These are phyloP conservation scores for Houttuynia cordata DNA, from an alignment of 164 flowering plant species.

Conservation along the genomic window DNA sequence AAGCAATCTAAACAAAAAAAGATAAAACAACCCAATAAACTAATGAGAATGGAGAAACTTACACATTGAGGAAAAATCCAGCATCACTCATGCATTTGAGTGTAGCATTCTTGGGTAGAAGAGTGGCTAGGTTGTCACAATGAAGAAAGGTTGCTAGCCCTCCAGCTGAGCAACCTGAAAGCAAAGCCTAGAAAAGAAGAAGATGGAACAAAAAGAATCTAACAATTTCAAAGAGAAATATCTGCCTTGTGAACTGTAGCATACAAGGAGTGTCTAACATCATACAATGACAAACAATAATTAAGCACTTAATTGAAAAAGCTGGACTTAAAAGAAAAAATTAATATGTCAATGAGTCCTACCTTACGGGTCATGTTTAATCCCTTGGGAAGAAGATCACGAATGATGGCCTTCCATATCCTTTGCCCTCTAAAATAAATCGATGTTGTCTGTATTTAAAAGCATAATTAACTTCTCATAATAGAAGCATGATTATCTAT, in stretches of 20 bases:
- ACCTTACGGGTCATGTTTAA: slow-evolving; percentile 60
- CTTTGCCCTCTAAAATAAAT: slow-evolving; percentile 88
- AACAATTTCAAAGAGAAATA: too few species aligned
- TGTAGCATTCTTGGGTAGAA: slow-evolving; percentile 47
- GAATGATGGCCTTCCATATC: slow-evolving; percentile 82
- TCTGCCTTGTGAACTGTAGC: too few species aligned
- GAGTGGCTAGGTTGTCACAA: slow-evolving; percentile 55
- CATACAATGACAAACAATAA: background rate
- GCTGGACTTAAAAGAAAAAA: too few species aligned
- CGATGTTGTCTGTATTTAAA: slow-evolving; percentile 62
- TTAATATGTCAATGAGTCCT: background rate
- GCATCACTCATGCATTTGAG: slow-evolving; percentile 97
- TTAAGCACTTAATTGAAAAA: too few species aligned
- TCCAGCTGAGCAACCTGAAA: slow-evolving; percentile 99
- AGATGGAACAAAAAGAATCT: background rate
- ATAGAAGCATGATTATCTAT: background rate
- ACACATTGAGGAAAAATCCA: slow-evolving; percentile 86
- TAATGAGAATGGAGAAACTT: slow-evolving; percentile 13
- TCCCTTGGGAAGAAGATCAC: slow-evolving; percentile 81
- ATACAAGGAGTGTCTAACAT: background rate
- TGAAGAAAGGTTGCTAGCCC: slow-evolving; percentile 77
- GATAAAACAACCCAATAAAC: background rate
- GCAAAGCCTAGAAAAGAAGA: slow-evolving; percentile 53
- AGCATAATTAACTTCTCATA: too few species aligned
- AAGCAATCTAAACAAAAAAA: background rate